phyloP scores from a whole-genome alignment of 306 rosid genomes.

The Argentina anserina region DNA sequence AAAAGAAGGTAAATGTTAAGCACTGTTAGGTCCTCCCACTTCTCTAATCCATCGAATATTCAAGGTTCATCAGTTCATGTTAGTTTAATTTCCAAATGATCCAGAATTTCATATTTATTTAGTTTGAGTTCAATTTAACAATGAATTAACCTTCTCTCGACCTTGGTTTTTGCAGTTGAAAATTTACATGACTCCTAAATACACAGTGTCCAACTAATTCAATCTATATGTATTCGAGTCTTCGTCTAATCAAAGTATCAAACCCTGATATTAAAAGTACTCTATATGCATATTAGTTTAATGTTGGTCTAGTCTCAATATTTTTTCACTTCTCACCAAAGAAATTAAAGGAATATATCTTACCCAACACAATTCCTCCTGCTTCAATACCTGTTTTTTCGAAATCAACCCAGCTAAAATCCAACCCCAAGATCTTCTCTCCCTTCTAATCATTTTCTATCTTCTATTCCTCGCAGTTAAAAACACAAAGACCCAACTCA shows the following conservation, averaged over 20 bases:
- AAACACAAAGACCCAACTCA: conserved; percentile 40
- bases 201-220: too few relatives aligned
- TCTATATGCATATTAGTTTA: not conserved
- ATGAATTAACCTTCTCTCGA: too few relatives aligned
- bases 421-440: conserved; percentile 26
- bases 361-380: conserved; percentile 3
- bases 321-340: not conserved
- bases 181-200: too few relatives aligned
- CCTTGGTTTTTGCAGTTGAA: too few relatives aligned
- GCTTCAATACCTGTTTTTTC: not conserved
- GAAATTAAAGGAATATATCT: too few relatives aligned
- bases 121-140: not conserved
- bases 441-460: conserved; percentile 17
- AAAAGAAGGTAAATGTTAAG: conserved; percentile 20
- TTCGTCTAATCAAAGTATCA: not conserved
- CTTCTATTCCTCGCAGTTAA: conserved; percentile 37
- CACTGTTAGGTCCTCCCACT: not conserved
- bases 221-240: too few relatives aligned
- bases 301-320: not conserved
- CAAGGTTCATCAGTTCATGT: not conserved
- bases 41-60: not conserved
- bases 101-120: not conserved
- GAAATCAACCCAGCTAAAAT: conserved; percentile 26
- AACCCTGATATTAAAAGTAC: too few relatives aligned
- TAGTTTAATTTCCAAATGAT: not conserved